phyloP scores from a whole-genome alignment of 768 basidiomycete genomes.

The Lactarius sanguifluus region DNA sequence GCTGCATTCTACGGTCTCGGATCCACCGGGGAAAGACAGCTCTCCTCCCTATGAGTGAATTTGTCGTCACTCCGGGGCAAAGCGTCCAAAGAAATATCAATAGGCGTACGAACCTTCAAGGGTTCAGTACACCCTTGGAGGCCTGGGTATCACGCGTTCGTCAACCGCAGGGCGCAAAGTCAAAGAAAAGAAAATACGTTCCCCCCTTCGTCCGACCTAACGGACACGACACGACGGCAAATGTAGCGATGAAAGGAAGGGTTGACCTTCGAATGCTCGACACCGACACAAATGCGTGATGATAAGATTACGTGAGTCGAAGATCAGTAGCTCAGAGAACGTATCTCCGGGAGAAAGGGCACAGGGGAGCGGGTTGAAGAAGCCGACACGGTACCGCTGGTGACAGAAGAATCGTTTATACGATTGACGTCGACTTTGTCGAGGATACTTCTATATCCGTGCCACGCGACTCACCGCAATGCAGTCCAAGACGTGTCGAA shows the following conservation, averaged over 20 bases:
- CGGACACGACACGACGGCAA: neutral
- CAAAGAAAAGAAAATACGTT: neutral
- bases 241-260: neutral
- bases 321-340: neutral
- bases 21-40: neutral
- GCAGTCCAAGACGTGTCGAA: slow-evolving; percentile 1
- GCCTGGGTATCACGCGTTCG: neutral
- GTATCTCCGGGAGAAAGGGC: neutral
- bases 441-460: slow-evolving; percentile 2
- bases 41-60: neutral
- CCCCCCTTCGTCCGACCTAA: neutral
- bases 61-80: neutral
- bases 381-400: neutral
- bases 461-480: neutral
- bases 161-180: neutral
- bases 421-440: slow-evolving; percentile 1
- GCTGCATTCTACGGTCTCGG: neutral
- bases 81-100: neutral
- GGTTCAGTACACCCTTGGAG: neutral
- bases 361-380: neutral
- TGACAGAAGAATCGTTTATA: slow-evolving; percentile 1
- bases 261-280: neutral
- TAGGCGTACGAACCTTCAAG: neutral
- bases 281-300: neutral
- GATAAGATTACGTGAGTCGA: neutral